Evolutionary conservation across 164 flowering plant genomes (phyloP), one percentile per base, ranked within the genome.

Genomic region (Aristolochia contorta): DNA sequence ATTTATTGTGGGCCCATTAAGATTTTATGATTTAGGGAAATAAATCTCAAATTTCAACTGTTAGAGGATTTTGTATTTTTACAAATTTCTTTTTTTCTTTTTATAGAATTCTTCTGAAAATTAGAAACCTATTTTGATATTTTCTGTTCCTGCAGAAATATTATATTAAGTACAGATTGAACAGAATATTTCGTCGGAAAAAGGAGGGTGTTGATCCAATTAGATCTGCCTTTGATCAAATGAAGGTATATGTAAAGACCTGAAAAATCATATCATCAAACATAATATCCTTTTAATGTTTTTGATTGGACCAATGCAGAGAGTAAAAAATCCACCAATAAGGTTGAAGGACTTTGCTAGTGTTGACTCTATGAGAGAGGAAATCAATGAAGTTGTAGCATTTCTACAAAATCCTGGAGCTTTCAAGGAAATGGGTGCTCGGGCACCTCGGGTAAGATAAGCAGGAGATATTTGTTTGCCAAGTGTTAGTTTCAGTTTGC

Each of bases 321-420:
- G 98, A 74, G 86, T 92, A 65, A 92, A 85, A 71, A 89, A 85
- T 73, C 98, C 98, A 56, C 96, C 98, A 53, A 92, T 92, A 73
- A 79, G 72, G 16, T 70, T 92, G 75, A 87, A 79, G 64, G 84
- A 89, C 23, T 92, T 92, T 77, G 79, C 93, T 56, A 87, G 96
- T 66, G 72, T 92, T 72, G 96, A 89, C 41, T 84, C 91, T 25
- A 89, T 89, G 88, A 84, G 78, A 72, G 98, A 89, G 74, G 98
- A 92, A 75, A 85, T 92, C 33, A 82, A 82, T 78, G 98, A 92
- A 78, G 94, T 92, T 58, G 98, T 92, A 57, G 87, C 95, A 50
- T 92, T 89, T 82, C 80, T 89, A 59, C 86, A 76, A 75, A 92
- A 92, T 74, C 96, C 98, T 15, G 69, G 71, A 56, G 96, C 91